A percentile compares a stretch with the other conserved stretches of the same genome.
Evolutionary conservation across 2,329 filamentous ascomycete genomes (phyloP).

Genomic region (Teratosphaeria epicoccoides): DNA sequence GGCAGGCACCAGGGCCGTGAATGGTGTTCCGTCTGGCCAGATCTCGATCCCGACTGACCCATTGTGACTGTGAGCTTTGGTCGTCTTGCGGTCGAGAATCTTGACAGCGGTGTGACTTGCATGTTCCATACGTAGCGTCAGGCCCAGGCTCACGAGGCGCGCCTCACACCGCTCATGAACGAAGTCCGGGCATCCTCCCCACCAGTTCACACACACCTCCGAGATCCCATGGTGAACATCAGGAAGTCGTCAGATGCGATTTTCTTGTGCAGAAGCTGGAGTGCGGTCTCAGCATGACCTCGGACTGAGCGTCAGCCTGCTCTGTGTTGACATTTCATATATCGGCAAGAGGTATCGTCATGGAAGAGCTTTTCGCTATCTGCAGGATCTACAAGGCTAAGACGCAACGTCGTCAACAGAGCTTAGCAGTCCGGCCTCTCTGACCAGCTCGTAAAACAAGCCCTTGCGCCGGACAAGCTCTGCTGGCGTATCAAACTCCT

Average conservation of each 20-base stretch:
- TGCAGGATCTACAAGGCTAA: not conserved
- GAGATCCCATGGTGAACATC: not conserved
- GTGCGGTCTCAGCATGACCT: not conserved
- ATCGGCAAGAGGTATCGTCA: not conserved
- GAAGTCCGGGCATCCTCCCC: not conserved
- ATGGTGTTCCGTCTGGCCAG: not conserved
- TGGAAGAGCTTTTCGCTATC: no score
- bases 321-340: not conserved
- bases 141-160: not conserved
- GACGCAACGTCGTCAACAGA: conserved; percentile 15
- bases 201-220: not conserved
- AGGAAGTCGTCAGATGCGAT: not conserved
- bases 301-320: not conserved
- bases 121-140: not conserved
- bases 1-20: not conserved
- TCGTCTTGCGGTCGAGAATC: not conserved
- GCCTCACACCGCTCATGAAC: not conserved
- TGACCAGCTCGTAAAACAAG: conserved; percentile 80
- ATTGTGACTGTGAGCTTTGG: not conserved
- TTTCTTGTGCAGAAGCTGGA: not conserved
- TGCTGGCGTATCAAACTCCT: conserved; percentile 81
- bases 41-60: not conserved
- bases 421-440: conserved; percentile 69
- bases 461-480: conserved; percentile 66
- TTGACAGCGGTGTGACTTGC: not conserved